Conservation (phyloP, 495 filamentous ascomycete species). For the Penicillium coffeae region DNA sequence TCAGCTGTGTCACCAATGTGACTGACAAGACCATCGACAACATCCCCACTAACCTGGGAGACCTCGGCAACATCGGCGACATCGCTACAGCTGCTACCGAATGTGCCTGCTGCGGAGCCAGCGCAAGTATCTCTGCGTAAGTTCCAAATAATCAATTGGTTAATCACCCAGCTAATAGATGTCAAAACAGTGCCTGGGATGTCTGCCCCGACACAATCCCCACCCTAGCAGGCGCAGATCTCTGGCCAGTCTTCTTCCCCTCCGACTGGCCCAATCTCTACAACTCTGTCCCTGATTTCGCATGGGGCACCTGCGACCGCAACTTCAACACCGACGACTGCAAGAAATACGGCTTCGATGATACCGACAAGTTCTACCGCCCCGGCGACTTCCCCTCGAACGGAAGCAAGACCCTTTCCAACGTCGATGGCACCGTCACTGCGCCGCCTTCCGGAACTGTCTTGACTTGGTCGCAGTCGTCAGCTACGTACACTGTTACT, state of each 20-base stretch:
- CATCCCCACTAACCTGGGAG: slow-evolving; percentile 3
- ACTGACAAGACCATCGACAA: slow-evolving; percentile 12
- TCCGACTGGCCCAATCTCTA: slow-evolving; percentile 20
- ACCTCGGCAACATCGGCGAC: slow-evolving; percentile 12
- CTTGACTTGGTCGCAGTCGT: slow-evolving; percentile 25
- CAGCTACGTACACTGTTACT: slow-evolving; percentile 20
- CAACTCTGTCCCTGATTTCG: slow-evolving; percentile 20
- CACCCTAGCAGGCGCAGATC: slow-evolving; percentile 24
- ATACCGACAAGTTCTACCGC: slow-evolving; percentile 24
- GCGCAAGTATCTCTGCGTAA: slow-evolving; percentile 28
- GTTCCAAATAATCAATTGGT: too few relatives aligned
- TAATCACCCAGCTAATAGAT: not conserved
- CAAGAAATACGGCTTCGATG: slow-evolving; percentile 16
- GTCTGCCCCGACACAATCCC: slow-evolving; percentile 25
- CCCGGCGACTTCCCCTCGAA: slow-evolving; percentile 21
- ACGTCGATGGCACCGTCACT: slow-evolving; percentile 21
- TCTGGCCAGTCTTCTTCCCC: slow-evolving; percentile 26
- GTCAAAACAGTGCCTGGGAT: slow-evolving; percentile 18
- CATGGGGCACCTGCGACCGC: slow-evolving; percentile 23
- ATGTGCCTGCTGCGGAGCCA: slow-evolving; percentile 28
- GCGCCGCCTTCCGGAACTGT: slow-evolving; percentile 24
- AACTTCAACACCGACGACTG: slow-evolving; percentile 9
- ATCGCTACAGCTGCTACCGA: slow-evolving; percentile 18
- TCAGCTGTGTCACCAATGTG: slow-evolving; percentile 20
- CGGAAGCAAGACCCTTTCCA: slow-evolving; percentile 16